Evolutionary conservation across 2,329 filamentous ascomycete species (phyloP), one percentile per base, ranked within the genome.

Genomic region (Chaetomium globosum): DNA sequence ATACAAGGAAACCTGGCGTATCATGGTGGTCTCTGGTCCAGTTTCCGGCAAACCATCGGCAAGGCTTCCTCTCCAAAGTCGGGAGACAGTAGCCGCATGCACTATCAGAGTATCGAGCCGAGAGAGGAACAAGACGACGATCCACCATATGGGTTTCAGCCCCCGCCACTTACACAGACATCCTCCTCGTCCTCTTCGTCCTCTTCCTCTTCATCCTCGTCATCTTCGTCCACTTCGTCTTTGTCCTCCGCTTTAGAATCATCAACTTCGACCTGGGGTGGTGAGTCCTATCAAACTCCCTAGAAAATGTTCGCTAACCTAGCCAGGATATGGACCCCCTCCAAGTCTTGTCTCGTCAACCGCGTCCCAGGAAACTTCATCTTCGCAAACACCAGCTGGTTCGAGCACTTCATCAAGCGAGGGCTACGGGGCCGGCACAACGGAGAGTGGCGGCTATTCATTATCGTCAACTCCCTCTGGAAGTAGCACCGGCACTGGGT

Each of bases 91-190:
- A 6, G 28, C 21, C 49, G 26, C 23, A 12, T 39, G 39, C 56
- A 46, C 23, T n/a, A 59, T 19, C 58, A 61, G 30, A 59, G 48
- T 7, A 59, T 67, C 21, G 65, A 64, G 26, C 63, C 65, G 23
- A 67, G 66, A 49, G 66, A 62, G 2, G 60, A 49, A 21, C 31
- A 33, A 23, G 31, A 68, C 21, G 31, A 68, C 21, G 63, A 69
- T 49, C 69, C 67, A 8, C 69, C 70, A 13, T 72, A 72, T 51
- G 70, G 70, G 54, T 69, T 70, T 31, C 68, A 61, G 12, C 61
- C 65, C 31, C 63, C 68, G 5, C 64, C 68, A 19, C 39, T 56
- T 12, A 33, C 64, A 26, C 33, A 48, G 26, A 26, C 61, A 12
- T 59, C 65, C 1, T 56, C 39, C 0, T 48, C 59, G 4, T 49